Conservation (phyloP, 2,329 filamentous ascomycete genomes). For the Alternaria angustiovoidea region DNA sequence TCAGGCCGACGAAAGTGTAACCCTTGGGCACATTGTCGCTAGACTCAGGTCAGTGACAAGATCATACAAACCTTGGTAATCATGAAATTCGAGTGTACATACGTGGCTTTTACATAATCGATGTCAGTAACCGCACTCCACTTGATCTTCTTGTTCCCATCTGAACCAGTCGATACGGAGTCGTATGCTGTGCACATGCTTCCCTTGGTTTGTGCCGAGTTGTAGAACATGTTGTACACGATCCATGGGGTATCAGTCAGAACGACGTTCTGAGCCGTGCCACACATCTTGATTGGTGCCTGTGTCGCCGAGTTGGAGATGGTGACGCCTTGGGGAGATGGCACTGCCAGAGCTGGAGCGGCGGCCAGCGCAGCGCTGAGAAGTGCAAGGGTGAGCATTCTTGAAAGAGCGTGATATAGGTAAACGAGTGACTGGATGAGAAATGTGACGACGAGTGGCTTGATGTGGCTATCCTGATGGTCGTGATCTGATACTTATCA, state of each 20-base stretch:
- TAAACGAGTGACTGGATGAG: neutral
- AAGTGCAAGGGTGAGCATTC: slow-evolving; percentile 5
- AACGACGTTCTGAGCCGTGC: slow-evolving; percentile 32
- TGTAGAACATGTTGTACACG: slow-evolving; percentile 58
- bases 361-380: slow-evolving; percentile 22
- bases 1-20: slow-evolving; percentile 57
- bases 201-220: slow-evolving; percentile 50
- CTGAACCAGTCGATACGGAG: slow-evolving; percentile 34
- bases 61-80: neutral
- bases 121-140: slow-evolving; percentile 55
- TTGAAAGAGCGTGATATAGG: neutral
- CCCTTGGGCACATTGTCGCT: slow-evolving; percentile 53
- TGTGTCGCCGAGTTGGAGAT: slow-evolving; percentile 24
- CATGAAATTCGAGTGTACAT: neutral
- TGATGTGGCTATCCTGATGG: neutral
- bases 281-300: slow-evolving; percentile 25
- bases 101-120: slow-evolving; percentile 40
- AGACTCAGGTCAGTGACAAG: slow-evolving; percentile 11
- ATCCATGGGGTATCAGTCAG: slow-evolving; percentile 55
- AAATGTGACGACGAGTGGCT: neutral
- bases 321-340: slow-evolving; percentile 22
- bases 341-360: slow-evolving; percentile 13
- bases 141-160: slow-evolving; percentile 47
- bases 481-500: neutral
- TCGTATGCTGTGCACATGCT: slow-evolving; percentile 54